phyloP scores from a whole-genome alignment of 1,139 yeast species.

The Geotrichum cucujoidarum region DNA sequence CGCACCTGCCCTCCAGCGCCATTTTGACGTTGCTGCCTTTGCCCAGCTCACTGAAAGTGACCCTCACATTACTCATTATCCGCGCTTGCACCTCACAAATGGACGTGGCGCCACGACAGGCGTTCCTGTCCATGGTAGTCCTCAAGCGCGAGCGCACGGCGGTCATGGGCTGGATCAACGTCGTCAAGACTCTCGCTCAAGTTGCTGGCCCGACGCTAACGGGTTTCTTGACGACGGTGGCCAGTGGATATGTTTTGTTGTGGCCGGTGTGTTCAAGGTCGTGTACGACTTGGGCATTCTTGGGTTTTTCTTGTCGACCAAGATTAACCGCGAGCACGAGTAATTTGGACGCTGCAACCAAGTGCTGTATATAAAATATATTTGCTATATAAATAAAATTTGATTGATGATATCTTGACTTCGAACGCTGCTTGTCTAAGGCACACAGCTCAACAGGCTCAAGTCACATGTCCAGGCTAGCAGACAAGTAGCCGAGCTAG shows the following conservation, averaged over 20 bases:
- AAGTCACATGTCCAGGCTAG: too few relatives aligned
- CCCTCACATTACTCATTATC: conserved; percentile 39
- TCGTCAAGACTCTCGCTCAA: conserved; percentile 79
- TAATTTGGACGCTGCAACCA: too few relatives aligned
- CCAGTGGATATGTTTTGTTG: conserved; percentile 55
- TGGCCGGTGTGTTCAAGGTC: conserved; percentile 53
- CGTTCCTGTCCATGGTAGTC: conserved; percentile 64
- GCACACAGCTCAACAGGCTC: too few relatives aligned
- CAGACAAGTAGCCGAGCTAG: too few relatives aligned
- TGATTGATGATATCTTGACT: too few relatives aligned
- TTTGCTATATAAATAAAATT: too few relatives aligned
- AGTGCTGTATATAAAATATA: too few relatives aligned
- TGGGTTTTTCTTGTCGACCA: conserved; percentile 20
- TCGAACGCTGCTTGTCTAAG: too few relatives aligned
- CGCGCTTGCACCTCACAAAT: conserved; percentile 61
- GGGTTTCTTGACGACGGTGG: conserved; percentile 59
- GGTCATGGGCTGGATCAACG: conserved; percentile 80
- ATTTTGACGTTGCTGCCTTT: conserved; percentile 57
- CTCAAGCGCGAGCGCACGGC: conserved; percentile 61
- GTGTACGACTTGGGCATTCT: conserved; percentile 32
- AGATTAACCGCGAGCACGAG: conserved; percentile 14
- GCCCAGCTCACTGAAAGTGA: conserved; percentile 27
- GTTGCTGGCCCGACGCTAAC: conserved; percentile 77
- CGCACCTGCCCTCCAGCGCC: conserved; percentile 74
- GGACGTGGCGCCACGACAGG: conserved; percentile 91